Conservation (phyloP, 495 filamentous ascomycete species). For the Saxophila tyrrhenica region DNA sequence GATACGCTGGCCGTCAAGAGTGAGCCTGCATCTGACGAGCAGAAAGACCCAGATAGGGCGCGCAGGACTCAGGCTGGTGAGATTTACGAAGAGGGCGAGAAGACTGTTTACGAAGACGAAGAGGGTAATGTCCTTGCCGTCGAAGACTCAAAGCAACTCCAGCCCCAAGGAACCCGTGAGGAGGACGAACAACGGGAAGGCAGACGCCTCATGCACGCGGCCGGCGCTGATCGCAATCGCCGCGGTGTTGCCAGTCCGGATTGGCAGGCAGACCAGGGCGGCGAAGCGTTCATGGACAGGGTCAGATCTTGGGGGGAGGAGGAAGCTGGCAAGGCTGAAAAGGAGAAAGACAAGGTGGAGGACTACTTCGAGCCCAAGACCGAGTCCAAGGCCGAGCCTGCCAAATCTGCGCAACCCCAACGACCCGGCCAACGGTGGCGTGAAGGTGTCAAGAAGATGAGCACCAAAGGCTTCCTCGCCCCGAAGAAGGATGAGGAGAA, state of each 20-base stretch:
- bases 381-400: background rate
- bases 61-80: slow-evolving; percentile 14
- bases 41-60: slow-evolving; percentile 15
- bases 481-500: slow-evolving; percentile 18
- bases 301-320: background rate
- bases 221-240: slow-evolving; percentile 31
- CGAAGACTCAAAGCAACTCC: slow-evolving; percentile 18
- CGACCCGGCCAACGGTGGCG: slow-evolving; percentile 14
- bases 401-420: background rate
- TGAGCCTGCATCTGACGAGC: slow-evolving; percentile 23
- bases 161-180: slow-evolving; percentile 29
- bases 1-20: slow-evolving; percentile 28
- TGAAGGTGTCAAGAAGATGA: slow-evolving; percentile 33
- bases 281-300: background rate
- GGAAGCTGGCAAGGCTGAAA: background rate
- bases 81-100: slow-evolving; percentile 66
- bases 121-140: slow-evolving; percentile 73
- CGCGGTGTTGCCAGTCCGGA: slow-evolving; percentile 21
- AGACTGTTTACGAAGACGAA: slow-evolving; percentile 75
- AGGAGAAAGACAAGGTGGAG: slow-evolving; percentile 6
- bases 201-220: slow-evolving; percentile 38
- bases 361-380: slow-evolving; percentile 5
- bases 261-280: slow-evolving; percentile 14
- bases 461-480: slow-evolving; percentile 33
- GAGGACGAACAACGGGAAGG: slow-evolving; percentile 47